Evolutionary conservation across 148 eudicot genomes (phyloP).

Genomic region (Oxyria digyna): DNA sequence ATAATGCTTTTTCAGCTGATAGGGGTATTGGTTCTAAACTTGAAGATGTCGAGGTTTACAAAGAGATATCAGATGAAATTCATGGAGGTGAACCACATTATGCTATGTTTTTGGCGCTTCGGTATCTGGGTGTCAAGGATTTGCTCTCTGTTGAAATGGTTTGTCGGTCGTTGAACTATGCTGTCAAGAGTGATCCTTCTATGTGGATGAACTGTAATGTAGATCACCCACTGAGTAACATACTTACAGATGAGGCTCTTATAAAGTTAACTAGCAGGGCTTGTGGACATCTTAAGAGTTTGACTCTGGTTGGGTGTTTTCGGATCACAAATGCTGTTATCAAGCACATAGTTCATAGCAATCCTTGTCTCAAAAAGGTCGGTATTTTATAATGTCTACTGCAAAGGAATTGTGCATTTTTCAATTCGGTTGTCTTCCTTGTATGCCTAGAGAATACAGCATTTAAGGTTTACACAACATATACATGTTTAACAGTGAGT

Average conservation of each 20-base stretch:
- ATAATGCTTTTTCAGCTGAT: background rate
- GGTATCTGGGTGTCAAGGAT: slow-evolving; percentile 8
- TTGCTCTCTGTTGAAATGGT: slow-evolving; percentile 1
- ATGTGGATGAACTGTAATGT: slow-evolving; percentile 6
- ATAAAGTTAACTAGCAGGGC: slow-evolving; percentile 6
- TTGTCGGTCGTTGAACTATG: background rate
- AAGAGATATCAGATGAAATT: background rate
- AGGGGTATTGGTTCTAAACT: background rate
- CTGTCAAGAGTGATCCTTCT: slow-evolving; percentile 10
- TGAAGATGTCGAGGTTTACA: background rate
- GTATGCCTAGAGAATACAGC: background rate
- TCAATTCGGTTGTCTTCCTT: background rate
- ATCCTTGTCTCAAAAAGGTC: slow-evolving; percentile 7
- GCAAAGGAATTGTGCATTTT: background rate
- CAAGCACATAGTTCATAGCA: background rate
- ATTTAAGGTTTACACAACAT: background rate
- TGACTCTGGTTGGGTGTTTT: slow-evolving; percentile 9
- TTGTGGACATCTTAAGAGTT: slow-evolving; percentile 8
- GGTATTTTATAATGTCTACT: background rate
- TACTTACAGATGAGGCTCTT: slow-evolving; percentile 1
- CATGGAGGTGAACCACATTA: slow-evolving; percentile 6
- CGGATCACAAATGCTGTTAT: slow-evolving; percentile 2
- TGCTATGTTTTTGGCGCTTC: slow-evolving; percentile 9
- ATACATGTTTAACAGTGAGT: background rate
- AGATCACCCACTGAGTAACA: slow-evolving; percentile 2